Evolutionary conservation across 257 asterid genomes (phyloP).

Genomic region (Dorcoceras hygrometricum): DNA sequence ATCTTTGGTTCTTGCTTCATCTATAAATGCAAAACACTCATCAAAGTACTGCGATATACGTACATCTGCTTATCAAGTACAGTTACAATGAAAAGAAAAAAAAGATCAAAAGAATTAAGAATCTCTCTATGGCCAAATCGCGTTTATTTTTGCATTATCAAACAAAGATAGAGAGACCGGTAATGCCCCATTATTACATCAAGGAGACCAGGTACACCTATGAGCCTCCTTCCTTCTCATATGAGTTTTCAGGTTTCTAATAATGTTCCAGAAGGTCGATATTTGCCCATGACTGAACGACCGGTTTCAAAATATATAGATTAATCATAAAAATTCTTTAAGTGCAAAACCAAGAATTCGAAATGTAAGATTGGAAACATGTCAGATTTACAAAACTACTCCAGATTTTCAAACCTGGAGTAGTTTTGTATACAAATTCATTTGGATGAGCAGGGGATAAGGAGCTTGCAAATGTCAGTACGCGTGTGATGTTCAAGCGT

Average conservation of each 20-base stretch:
- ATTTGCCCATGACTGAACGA: background rate
- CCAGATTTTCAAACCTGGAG: conserved; percentile 45
- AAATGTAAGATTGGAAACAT: background rate
- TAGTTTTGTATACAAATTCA: conserved; percentile 67
- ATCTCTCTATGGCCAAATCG: background rate
- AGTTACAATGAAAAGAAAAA: conserved; percentile 36
- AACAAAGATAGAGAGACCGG: conserved; percentile 4
- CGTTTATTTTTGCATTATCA: background rate
- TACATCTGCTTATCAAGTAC: conserved; percentile 59
- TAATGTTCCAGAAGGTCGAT: too few species aligned
- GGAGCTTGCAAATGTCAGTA: conserved; percentile 59
- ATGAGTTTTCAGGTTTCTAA: too few species aligned
- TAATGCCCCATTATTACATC: background rate
- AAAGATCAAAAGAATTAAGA: background rate
- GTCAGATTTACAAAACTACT: too few species aligned
- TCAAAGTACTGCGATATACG: conserved; percentile 52
- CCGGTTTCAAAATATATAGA: conserved; percentile 2
- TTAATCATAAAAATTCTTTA: background rate
- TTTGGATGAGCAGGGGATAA: conserved; percentile 48
- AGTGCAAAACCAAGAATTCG: background rate
- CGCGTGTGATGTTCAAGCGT: conserved; percentile 65
- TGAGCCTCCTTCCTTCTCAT: too few species aligned
- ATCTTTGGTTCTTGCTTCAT: conserved; percentile 60
- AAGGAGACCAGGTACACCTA: too few species aligned
- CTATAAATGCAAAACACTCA: conserved; percentile 76